Evolutionary conservation across 495 filamentous ascomycete genomes (phyloP), one percentile per base, ranked within the genome.

Genomic region (Aspergillus homomorphus): DNA sequence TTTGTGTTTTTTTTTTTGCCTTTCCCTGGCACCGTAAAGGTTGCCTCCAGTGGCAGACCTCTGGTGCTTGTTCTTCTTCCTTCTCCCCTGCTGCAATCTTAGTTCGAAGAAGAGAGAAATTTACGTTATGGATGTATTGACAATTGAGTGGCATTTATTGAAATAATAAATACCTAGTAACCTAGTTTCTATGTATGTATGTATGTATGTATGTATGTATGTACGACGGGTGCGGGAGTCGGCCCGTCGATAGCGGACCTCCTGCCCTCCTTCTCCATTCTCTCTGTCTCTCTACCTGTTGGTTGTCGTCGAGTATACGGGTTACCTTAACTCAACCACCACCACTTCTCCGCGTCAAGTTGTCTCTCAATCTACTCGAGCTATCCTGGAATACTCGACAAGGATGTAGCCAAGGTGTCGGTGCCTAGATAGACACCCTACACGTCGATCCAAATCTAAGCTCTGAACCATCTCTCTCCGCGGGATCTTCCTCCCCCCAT

Each of bases 161-260:
- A 30, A 45, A 43, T 15, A 55, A 55, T 23, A 42, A 44, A 42
- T 46, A 22, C 14, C 24, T 45, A 23, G 19, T 45, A 15, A 18
- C 22, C n/a, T 24, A 42, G n/a, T 23, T 21, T 43, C 45, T 57
- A 45, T 50, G 26, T 18, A 26, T 48, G 18, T 43, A 54, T 23
- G 54, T 61, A 61, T 60, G 64, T 60, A 63, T 59, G 64, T 63
- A 61, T 61, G 61, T 49, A 61, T 66, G 64, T 60, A 66, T 63
- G 64, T 66, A 62, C 63, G 64, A 63, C 64, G 64, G 64, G 61
- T 62, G 61, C 64, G 64, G 64, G 64, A 53, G 61, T 63, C 64
- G 64, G 64, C 23, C 64, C 64, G 64, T 66, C 64, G 51, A 61
- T 66, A 66, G 64, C 61, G 64, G 61, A 63, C 57, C 58, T 52